Base-by-base conservation (phyloP, 352 stramenopile species). In the Pilasporangium apinafurcum region DNA sequence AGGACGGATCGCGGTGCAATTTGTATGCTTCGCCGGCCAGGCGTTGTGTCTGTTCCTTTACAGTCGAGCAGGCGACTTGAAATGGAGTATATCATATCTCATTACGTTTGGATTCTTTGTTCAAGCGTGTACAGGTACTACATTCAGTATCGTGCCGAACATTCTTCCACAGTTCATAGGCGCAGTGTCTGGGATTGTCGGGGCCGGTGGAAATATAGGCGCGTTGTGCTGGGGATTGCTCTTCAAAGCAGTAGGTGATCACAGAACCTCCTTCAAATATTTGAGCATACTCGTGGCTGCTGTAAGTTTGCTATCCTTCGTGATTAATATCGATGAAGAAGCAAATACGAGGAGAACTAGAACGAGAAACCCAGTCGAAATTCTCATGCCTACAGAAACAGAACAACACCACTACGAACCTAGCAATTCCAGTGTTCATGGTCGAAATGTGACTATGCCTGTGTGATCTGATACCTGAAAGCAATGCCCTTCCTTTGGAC, bases 91-190 rank as follows among this genome's bases (percentile, higher is more conserved):
- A 34, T 44, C 68, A 13, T 51, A 66, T 22, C 75, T 96, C 50
- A 68, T 96, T 0, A 56, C 89, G 20, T 96, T 97, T 56, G 90
- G 74, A 7, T 53, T 92, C 17, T 92, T 92, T 40, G 79, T 90
- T 0, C 90, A 96, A 61, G 77, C 74, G 24, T 74, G 81, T 7
- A 72, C 48, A 0, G 65, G 62, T 10, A 59, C 48, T 8, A 84
- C 67, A 29, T 84, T 74, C 17, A 69, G 48, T 6, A 83, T 81
- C 44, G 77, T 84, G 26, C 65, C 74, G 38, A 79, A 83, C 31
- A 67, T 88, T 16, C 44, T 57, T 2, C 62, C 65, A 1, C 52
- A 53, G 16, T 57, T 59, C 35, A 76, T 61, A 12, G 79, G 76
- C 4, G 51, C 60, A 12, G 51, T 39, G 6, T 59, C 65, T 5